Conservation (phyloP, 2,329 filamentous ascomycete species). For the Xylariales sp. region DNA sequence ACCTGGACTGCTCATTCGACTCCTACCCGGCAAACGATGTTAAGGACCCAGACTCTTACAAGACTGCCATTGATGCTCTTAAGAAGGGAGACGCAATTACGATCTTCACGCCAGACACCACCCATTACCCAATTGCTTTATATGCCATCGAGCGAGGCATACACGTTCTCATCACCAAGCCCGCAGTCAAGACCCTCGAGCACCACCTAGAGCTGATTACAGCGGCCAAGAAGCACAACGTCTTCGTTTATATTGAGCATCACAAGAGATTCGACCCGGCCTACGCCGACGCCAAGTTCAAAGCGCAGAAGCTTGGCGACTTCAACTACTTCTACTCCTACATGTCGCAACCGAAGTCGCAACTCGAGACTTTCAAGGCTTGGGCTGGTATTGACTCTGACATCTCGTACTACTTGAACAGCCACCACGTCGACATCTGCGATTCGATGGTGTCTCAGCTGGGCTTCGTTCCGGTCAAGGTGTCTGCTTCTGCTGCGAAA, state of each 20-base stretch:
- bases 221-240: slow-evolving; percentile 66
- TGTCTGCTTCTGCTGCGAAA: slow-evolving; percentile 71
- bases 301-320: slow-evolving; percentile 73
- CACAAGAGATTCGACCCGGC: slow-evolving; percentile 95
- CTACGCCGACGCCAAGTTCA: slow-evolving; percentile 80
- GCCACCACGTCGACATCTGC: slow-evolving; percentile 87
- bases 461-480: slow-evolving; percentile 71
- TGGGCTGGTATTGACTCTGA: slow-evolving; percentile 91
- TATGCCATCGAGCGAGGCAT: slow-evolving; percentile 86
- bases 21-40: slow-evolving; percentile 74
- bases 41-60: slow-evolving; percentile 78
- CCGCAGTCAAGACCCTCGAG: slow-evolving; percentile 77
- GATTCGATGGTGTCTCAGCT: slow-evolving; percentile 78
- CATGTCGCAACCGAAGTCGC: slow-evolving; percentile 89
- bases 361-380: slow-evolving; percentile 90
- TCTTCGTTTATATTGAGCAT: slow-evolving; percentile 92
- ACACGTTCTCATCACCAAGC: slow-evolving; percentile 92
- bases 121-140: slow-evolving; percentile 85
- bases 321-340: slow-evolving; percentile 99
- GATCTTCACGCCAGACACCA: slow-evolving; percentile 92
- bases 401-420: slow-evolving; percentile 95
- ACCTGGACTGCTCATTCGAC: slow-evolving; percentile 78
- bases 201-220: slow-evolving; percentile 75
- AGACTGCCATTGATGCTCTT: slow-evolving; percentile 79
- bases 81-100: slow-evolving; percentile 83